A percentile compares a stretch with the other conserved stretches of the same genome.
Evolutionary conservation across 2,329 filamentous ascomycete genomes (phyloP).

Genomic region (Colletotrichum plurivorum): DNA sequence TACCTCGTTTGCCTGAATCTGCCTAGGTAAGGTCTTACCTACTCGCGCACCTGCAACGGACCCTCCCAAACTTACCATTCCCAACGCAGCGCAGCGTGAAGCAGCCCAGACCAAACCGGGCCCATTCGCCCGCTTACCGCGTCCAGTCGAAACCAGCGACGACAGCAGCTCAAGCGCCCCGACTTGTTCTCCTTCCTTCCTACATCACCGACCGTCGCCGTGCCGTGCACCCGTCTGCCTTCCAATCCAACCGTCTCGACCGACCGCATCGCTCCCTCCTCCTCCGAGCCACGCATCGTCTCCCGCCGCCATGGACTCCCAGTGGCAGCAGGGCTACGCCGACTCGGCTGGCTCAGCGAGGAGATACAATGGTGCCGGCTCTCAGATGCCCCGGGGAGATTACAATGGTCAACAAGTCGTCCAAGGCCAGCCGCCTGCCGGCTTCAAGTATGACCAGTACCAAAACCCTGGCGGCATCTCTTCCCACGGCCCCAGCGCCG

Average conservation of each 20-base stretch:
- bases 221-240: slow-evolving; percentile 21
- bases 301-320: slow-evolving; percentile 62
- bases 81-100: slow-evolving; percentile 16
- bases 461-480: slow-evolving; percentile 57
- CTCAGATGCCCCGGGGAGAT: slow-evolving; percentile 52
- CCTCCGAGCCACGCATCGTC: slow-evolving; percentile 35
- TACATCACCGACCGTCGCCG: slow-evolving; percentile 35
- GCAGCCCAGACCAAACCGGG: slow-evolving; percentile 21
- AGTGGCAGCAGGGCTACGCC: slow-evolving; percentile 73
- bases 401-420: slow-evolving; percentile 48
- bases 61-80: slow-evolving; percentile 27
- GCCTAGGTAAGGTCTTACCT: background rate
- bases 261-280: slow-evolving; percentile 25
- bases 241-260: slow-evolving; percentile 21
- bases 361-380: slow-evolving; percentile 71
- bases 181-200: slow-evolving; percentile 34
- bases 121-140: slow-evolving; percentile 41
- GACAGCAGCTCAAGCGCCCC: slow-evolving; percentile 38
- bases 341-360: slow-evolving; percentile 74
- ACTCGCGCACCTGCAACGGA: slow-evolving; percentile 23
- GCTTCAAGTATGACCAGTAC: slow-evolving; percentile 79
- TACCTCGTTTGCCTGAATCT: no score
- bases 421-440: slow-evolving; percentile 61
- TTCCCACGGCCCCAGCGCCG: slow-evolving; percentile 60
- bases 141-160: slow-evolving; percentile 37